Base-by-base conservation (phyloP, 805 yeast genomes). In the Brettanomyces bruxellensis region DNA sequence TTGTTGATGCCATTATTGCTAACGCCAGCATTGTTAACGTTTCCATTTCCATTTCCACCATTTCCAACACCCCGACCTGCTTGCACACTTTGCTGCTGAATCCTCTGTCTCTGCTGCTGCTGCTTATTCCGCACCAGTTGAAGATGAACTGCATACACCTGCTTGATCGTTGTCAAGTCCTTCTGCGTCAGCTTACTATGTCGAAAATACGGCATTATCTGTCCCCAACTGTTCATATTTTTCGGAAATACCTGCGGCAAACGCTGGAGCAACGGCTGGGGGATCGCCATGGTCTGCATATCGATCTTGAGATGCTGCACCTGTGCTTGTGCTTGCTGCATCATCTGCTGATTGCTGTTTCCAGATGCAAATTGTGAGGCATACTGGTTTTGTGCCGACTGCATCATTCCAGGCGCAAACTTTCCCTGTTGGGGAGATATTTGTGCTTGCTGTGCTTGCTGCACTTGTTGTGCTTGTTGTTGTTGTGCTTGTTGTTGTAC, bases 141-240 rank as follows among this genome's bases (percentile, higher is more conserved):
- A 48, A 69, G 72, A 49, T 69, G 74, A 44, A 82, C 67, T 41
- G 76, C 73, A 61, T 87, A 87, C 7, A 83, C 78, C 48, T 78
- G 82, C 59, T 78, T 81, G 40, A 86, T 78, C 24, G 75, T 61
- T 13, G 76, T 76, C 68, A 82, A 66, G 25, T 75, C 76, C 34
- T 78, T 73, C 5, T 76, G 73, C 1, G 85, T 78, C 37, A 86
- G 65, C 49, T 77, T 69, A 49, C 78, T 79, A 34, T 52, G 57
- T 51, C 76, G 73, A 51, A 78, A 75, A 53, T 81, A 73, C 38
- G 81, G 83, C 61, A 81, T 78, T 28, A 87, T 78, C 58, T 81
- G 86, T 23, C 79, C 76, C 96, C 96, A 89, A 5, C 95, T 86
- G 53, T 76, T 81, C 28, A 81, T 81, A 43, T 80, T 83, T 12